Percentiles rank a stretch among this genome's conserved stretches.
Evolutionary conservation across 495 filamentous ascomycete species (phyloP).

Genomic region (Friedmanniomyces simplex): DNA sequence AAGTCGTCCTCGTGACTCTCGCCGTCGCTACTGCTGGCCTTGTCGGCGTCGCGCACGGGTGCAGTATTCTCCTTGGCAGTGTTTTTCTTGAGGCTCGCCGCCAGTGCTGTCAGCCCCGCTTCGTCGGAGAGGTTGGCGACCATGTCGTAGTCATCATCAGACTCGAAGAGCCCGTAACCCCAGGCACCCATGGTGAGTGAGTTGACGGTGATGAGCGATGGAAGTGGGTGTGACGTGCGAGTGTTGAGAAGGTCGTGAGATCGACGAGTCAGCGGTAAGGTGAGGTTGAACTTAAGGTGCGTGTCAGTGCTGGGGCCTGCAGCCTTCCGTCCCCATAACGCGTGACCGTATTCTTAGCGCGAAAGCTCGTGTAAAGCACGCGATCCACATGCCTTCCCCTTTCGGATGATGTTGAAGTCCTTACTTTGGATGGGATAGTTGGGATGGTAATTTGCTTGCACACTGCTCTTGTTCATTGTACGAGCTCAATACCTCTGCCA

Average conservation of each 20-base stretch:
- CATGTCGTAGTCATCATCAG: constrained; percentile 19
- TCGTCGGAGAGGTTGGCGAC: constrained; percentile 1
- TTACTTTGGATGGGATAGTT: too few species aligned
- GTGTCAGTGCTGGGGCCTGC: not conserved
- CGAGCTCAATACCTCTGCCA: too few species aligned
- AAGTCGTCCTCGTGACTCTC: not conserved
- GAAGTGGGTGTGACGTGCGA: not conserved
- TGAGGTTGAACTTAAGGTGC: not conserved
- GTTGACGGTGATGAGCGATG: too few species aligned
- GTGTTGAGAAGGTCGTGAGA: not conserved
- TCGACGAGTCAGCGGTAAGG: not conserved
- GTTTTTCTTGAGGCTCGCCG: not conserved
- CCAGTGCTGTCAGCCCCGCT: too few species aligned
- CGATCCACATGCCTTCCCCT: too few species aligned
- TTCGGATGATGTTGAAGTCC: too few species aligned
- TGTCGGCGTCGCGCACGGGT: not conserved
- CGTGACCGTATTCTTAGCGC: not conserved
- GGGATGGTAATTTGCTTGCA: too few species aligned
- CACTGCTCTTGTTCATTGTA: too few species aligned
- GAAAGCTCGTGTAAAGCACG: too few species aligned
- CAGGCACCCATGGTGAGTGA: constrained; percentile 19
- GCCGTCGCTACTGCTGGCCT: not conserved
- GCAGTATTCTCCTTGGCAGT: not conserved
- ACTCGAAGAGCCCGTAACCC: constrained; percentile 19
- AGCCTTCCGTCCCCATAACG: not conserved